Evolutionary conservation across 345 rosid genomes (phyloP), one percentile per base, ranked within the genome.

Genomic region (Corchorus olitorius): DNA sequence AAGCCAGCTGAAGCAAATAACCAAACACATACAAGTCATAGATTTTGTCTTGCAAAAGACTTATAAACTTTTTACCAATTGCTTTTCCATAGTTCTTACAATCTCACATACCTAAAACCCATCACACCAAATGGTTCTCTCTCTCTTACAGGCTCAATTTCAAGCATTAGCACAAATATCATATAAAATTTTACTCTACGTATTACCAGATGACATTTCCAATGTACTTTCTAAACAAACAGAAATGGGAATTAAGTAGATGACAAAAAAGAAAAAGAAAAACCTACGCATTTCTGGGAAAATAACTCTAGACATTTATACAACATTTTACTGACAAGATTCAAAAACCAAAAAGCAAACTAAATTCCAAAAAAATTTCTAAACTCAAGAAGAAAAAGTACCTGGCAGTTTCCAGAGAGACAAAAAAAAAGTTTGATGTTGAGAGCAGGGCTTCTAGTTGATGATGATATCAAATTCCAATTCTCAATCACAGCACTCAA

Each of bases 361-460:
- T 1, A 58, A 72, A 41, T 72, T 50, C 65, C 11, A 39, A 27
- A 27, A 62, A 15, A 53, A 7, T 14, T 7, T 13, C 37, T 1
- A 3, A 49, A 45, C n/a, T 33, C 14, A 0, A 53, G 11, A 35
- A 19, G 19, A 33, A 65, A 34, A 33, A 9, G 52, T 62, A 74
- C 77, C 77, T 49, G n/a, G 46, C 33, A 61, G 6, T 74, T 74
- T 62, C 34, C 70, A 62, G 59, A 33, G 27, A 1, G 27, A n/a
- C n/a, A 73, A 50, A 37, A 46, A 60, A 58, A 19, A 20, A 15
- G 55, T 33, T 49, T 50, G 27, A 50, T 69, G 20, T 17, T 50
- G 37, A 16, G 15, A 50, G 14, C 73, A 33, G 11, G 58, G 19
- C 8, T 41, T 17, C 65, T 10, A 20, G 39, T 27, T 46, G 55